phyloP scores from a whole-genome alignment of 1,284 basidiomycete species.

The Tetrapyrgos nigripes region DNA sequence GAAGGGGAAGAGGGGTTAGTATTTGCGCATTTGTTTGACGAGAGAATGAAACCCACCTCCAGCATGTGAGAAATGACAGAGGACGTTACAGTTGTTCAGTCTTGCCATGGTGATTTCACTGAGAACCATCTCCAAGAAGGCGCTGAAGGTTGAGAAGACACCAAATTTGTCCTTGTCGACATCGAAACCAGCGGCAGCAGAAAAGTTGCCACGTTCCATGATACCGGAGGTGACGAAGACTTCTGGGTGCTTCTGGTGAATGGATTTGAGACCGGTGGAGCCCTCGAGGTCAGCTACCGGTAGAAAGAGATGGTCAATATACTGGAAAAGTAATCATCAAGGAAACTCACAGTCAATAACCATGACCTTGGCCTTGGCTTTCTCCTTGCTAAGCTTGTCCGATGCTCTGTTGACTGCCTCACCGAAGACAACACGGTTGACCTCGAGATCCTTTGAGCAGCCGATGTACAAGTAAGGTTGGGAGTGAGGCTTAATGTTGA shows the following conservation, averaged over 20 bases:
- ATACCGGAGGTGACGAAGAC: slow-evolving; percentile 85
- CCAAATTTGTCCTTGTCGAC: slow-evolving; percentile 78
- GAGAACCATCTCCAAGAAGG: slow-evolving; percentile 88
- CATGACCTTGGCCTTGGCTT: slow-evolving; percentile 81
- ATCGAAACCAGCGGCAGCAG: slow-evolving; percentile 86
- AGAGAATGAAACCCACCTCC: slow-evolving; percentile 57
- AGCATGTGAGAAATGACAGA: slow-evolving; percentile 88
- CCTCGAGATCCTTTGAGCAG: slow-evolving; percentile 74
- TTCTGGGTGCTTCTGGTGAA: slow-evolving; percentile 88
- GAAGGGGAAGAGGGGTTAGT: slow-evolving; percentile 14
- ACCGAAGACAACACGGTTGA: slow-evolving; percentile 83
- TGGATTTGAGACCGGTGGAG: slow-evolving; percentile 84
- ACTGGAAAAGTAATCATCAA: background rate
- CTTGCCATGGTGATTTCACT: slow-evolving; percentile 92
- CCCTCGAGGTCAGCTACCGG: slow-evolving; percentile 83
- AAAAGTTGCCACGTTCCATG: slow-evolving; percentile 85
- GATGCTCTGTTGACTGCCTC: slow-evolving; percentile 82
- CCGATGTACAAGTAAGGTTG: slow-evolving; percentile 70
- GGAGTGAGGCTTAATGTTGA: slow-evolving; percentile 66
- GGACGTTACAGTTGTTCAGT: slow-evolving; percentile 84
- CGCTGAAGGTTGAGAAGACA: slow-evolving; percentile 87
- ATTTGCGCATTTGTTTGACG: background rate
- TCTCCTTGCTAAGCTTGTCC: slow-evolving; percentile 76
- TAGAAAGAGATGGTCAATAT: slow-evolving; percentile 3
- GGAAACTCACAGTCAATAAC: slow-evolving; percentile 77